A percentile compares a stretch with the other conserved stretches of the same genome.
Evolutionary conservation across 2,329 filamentous ascomycete species (phyloP).

Genomic region (Curvularia verruculosa): DNA sequence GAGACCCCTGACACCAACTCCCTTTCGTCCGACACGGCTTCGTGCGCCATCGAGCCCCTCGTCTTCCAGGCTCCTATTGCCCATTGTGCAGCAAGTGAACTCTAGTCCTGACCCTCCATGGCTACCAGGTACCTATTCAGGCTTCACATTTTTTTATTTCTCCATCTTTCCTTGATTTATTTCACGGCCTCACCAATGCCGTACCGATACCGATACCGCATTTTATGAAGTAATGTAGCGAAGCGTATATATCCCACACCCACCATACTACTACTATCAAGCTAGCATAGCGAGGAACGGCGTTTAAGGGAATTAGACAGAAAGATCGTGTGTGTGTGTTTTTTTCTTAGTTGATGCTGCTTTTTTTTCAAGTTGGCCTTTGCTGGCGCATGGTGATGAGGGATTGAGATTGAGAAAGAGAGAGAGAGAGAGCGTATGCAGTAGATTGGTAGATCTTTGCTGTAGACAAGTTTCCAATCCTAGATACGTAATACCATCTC

Average conservation of each 20-base stretch:
- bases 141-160: not conserved
- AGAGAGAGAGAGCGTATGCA: not conserved
- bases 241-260: constrained; percentile 1
- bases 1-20: not conserved
- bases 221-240: constrained; percentile 9
- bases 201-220: not conserved
- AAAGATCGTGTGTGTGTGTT: no score
- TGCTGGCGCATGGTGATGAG: not conserved
- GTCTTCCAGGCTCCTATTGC: constrained; percentile 2
- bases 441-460: not conserved
- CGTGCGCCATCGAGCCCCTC: constrained; percentile 6
- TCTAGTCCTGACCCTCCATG: not conserved
- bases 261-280: not conserved
- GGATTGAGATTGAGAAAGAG: not conserved
- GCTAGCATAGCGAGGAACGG: constrained; percentile 3
- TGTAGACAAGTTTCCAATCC: not conserved
- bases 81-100: constrained; percentile 1
- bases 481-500: not conserved
- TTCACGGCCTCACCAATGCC: not conserved
- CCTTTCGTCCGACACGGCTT: not conserved
- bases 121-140: no score
- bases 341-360: not conserved
- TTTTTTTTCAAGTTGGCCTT: not conserved
- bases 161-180: not conserved
- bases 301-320: not conserved